These are phyloP conservation scores for Tulasnella calospora DNA, from an alignment of 768 basidiomycete genomes.

Conservation along the genomic window DNA sequence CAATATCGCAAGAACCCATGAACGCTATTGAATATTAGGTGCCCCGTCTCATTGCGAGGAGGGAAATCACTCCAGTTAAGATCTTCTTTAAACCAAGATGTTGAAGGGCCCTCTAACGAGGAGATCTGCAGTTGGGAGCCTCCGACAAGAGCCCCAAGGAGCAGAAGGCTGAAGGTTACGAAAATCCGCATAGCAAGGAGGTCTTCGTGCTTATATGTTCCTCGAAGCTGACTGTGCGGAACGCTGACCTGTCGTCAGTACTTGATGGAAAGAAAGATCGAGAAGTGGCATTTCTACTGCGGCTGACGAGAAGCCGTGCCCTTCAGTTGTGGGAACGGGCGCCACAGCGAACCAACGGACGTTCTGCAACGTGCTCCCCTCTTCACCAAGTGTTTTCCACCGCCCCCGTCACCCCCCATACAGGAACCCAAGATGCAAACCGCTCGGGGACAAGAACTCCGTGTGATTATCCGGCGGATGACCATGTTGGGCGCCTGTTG, in stretches of 20 bases:
- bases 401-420: too few species aligned
- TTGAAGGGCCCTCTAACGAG: neutral
- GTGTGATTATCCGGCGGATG: neutral
- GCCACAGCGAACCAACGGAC: neutral
- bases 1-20: conserved; percentile 10
- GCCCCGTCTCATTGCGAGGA: conserved; percentile 11
- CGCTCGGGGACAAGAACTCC: neutral
- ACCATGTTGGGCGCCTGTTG: neutral
- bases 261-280: neutral
- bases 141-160: neutral
- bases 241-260: neutral
- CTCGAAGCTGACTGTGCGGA: neutral
- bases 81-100: neutral
- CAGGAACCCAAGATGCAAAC: too few species aligned
- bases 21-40: conserved; percentile 20
- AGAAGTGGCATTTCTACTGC: neutral
- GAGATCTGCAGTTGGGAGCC: neutral
- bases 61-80: neutral
- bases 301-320: neutral
- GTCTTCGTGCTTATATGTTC: neutral
- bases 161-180: neutral
- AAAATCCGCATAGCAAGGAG: neutral
- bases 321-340: neutral
- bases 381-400: too few species aligned
- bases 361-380: too few species aligned